Evolutionary conservation across 192 early-diverging fungal genomes (phyloP), one percentile per base, ranked within the genome.

Genomic region (Backusella circina): DNA sequence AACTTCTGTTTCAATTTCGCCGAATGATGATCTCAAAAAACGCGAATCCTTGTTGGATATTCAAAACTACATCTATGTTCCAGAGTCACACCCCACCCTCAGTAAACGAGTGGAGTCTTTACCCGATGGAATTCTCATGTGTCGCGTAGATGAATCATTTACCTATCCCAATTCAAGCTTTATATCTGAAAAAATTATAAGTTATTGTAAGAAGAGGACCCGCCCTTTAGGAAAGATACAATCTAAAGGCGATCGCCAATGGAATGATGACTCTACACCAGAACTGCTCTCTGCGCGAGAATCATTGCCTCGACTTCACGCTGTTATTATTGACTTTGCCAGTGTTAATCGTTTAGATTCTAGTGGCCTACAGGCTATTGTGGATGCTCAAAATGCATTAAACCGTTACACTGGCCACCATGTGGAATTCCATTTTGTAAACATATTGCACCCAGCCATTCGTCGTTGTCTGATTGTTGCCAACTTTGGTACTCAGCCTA

Each of bases 91-190:
- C 18, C 79, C 79, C 18, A 74, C 75, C 5, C 71, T 81, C 39
- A 76, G 79, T 23, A 73, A 72, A 51, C 61, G 73, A 30, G 80
- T 78, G 3, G 76, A 78, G 30, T 18, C 67, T 5, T 77, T 85
- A 47, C 69, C 92, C 28, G 84, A 81, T 35, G 93, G 93, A 44
- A 84, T 95, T 68, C 73, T 95, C 16, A 88, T 95, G 31, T 90
- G 95, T 75, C 83, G 89, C 31, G 72, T 91, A 8, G 89, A 91
- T 47, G 91, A 94, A 80, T 84, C 88, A 10, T 75, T 94, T 8
- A 93, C 90, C 0, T 95, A 92, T 82, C 93, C 93, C 67, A 95
- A 95, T 79, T 75, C 88, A 31, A 73, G 81, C 57, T 92, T 85
- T 84, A 75, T 93, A 51, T 77, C 89, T 23, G 80, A 81, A 21